These are phyloP conservation scores for Neurospora sp. DNA, from an alignment of 495 filamentous ascomycete species.

Conservation along the genomic window DNA sequence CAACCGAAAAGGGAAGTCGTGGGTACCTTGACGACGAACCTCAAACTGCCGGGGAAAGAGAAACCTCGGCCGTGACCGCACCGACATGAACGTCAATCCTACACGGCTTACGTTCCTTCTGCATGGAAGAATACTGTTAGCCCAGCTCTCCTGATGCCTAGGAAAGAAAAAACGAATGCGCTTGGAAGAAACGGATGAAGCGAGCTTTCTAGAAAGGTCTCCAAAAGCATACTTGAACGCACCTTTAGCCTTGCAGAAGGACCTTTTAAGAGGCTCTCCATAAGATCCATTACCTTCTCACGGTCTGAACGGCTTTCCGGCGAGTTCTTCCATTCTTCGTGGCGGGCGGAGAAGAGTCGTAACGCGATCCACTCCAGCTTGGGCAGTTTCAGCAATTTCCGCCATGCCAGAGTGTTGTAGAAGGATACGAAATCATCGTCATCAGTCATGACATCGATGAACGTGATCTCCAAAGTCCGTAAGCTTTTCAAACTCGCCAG, in stretches of 20 bases:
- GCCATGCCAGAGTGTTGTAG: too few species aligned
- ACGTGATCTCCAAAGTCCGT: not conserved
- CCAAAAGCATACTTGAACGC: not conserved
- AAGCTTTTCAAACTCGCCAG: not conserved
- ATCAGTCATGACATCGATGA: not conserved
- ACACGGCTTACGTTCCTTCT: not conserved
- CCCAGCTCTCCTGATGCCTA: fast-evolving
- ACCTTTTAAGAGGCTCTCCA: too few species aligned
- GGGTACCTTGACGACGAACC: not conserved
- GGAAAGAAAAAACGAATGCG: not conserved
- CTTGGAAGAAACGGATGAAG: not conserved
- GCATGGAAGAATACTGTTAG: not conserved
- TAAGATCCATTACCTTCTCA: too few species aligned
- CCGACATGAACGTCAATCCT: not conserved
- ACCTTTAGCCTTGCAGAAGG: too few species aligned
- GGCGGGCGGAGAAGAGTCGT: not conserved
- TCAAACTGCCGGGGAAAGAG: not conserved
- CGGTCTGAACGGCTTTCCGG: not conserved
- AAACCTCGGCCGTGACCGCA: not conserved
- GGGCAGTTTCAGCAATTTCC: too few species aligned
- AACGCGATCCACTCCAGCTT: not conserved
- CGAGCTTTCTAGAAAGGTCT: not conserved
- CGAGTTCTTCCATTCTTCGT: not conserved
- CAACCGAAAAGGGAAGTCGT: not conserved
- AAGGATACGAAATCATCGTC: not conserved